Evolutionary conservation across 257 asterid genomes (phyloP).

Genomic region (Eustoma russellianum): DNA sequence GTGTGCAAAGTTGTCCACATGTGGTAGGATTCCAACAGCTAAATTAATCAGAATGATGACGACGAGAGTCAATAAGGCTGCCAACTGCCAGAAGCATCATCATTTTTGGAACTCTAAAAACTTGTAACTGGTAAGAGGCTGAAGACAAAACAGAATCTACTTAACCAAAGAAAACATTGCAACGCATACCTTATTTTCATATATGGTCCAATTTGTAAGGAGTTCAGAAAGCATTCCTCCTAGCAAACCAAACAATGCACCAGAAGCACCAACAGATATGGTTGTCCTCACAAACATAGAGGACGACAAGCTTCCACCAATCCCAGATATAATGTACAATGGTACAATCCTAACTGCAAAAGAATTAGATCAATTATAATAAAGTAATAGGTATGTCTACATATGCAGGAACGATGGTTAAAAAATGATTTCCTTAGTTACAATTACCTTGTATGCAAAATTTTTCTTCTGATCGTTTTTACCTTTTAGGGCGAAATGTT

Average conservation of each 20-base stretch:
- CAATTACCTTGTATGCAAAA: no score
- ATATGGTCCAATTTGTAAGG: conserved; percentile 69
- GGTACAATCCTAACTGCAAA: conserved; percentile 53
- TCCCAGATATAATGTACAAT: conserved; percentile 52
- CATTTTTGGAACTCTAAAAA: not conserved
- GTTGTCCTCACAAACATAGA: conserved; percentile 45
- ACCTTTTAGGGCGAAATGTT: not conserved
- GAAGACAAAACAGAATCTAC: no score
- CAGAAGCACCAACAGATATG: conserved; percentile 91
- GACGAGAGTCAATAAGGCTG: conserved; percentile 51
- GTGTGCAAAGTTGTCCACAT: conserved; percentile 95
- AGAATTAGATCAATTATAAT: not conserved
- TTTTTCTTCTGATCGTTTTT: not conserved
- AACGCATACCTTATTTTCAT: conserved; percentile 58
- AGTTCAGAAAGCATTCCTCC: conserved; percentile 93
- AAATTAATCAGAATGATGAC: conserved; percentile 59
- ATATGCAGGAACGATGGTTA: not conserved
- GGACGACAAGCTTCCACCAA: conserved; percentile 74
- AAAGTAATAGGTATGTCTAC: not conserved
- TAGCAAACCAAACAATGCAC: conserved; percentile 79
- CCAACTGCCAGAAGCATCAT: conserved; percentile 26
- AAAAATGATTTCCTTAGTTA: not conserved
- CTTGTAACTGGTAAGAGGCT: no score
- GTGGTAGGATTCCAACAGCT: conserved; percentile 93
- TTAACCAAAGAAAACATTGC: not conserved